These are phyloP conservation scores for Pythium insidiosum DNA, from an alignment of 352 stramenopile species.

Conservation along the genomic window DNA sequence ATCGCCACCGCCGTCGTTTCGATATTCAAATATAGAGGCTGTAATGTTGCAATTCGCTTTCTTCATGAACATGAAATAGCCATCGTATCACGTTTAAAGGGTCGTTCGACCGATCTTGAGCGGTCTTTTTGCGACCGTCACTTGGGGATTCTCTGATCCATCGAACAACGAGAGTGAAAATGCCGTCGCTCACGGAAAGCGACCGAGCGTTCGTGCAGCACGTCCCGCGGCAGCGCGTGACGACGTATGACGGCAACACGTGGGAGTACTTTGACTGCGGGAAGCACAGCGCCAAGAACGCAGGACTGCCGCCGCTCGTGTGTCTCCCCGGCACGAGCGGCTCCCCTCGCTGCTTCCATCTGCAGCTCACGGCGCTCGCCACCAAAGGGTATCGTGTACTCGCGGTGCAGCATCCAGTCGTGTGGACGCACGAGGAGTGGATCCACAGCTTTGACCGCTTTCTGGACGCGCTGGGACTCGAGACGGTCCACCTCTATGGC, in stretches of 20 bases:
- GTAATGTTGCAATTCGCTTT: too few species aligned
- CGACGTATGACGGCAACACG: conserved; percentile 67
- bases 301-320: conserved; percentile 30
- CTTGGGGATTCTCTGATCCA: too few species aligned
- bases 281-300: conserved; percentile 20
- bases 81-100: neutral
- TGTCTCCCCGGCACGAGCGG: conserved; percentile 56
- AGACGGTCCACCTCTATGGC: conserved; percentile 58
- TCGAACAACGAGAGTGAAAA: too few species aligned
- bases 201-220: conserved; percentile 52
- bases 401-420: conserved; percentile 59
- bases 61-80: too few species aligned
- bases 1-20: too few species aligned
- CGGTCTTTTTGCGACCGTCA: too few species aligned
- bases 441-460: conserved; percentile 78
- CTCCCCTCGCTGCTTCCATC: conserved; percentile 45
- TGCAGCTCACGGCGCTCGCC: conserved; percentile 36
- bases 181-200: conserved; percentile 12
- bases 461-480: conserved; percentile 50
- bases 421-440: conserved; percentile 80
- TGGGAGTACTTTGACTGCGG: conserved; percentile 76
- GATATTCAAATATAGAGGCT: too few species aligned
- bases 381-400: conserved; percentile 61
- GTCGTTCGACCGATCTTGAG: too few species aligned
- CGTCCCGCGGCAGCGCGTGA: conserved; percentile 55